phyloP scores from a whole-genome alignment of 2,329 filamentous ascomycete species.

The Calonectria montana region DNA sequence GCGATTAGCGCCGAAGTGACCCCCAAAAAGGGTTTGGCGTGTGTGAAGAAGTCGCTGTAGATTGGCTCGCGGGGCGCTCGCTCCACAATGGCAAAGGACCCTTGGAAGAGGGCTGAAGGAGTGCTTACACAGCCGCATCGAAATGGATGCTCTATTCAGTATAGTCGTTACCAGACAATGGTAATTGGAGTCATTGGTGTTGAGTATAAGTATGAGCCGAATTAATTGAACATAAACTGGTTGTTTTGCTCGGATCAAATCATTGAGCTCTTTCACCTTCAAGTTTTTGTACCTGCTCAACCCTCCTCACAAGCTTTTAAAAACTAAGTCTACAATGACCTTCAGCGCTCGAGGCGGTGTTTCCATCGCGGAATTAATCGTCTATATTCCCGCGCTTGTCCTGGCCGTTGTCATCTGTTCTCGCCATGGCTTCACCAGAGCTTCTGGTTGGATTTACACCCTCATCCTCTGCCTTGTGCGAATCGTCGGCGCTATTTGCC shows the following conservation, averaged over 20 bases:
- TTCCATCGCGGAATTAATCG: constrained; percentile 54
- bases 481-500: constrained; percentile 60
- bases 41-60: neutral
- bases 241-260: neutral
- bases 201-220: neutral
- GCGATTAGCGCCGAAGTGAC: constrained; percentile 28
- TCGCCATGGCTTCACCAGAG: constrained; percentile 56
- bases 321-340: constrained; percentile 7
- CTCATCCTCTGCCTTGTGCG: constrained; percentile 53
- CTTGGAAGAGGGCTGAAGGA: neutral
- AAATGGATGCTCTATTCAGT: too few relatives aligned
- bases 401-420: constrained; percentile 51
- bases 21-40: constrained; percentile 22
- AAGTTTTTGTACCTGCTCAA: neutral
- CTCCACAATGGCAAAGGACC: neutral
- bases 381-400: constrained; percentile 53
- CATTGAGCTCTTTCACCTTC: neutral
- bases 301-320: neutral
- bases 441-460: constrained; percentile 65
- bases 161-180: too few relatives aligned
- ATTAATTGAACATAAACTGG: neutral
- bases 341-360: constrained; percentile 37
- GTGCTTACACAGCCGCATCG: too few relatives aligned
- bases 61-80: neutral
- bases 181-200: neutral